These are phyloP conservation scores for Byssoonygena ceratinophila DNA, from an alignment of 2,329 filamentous ascomycete species.

Conservation along the genomic window DNA sequence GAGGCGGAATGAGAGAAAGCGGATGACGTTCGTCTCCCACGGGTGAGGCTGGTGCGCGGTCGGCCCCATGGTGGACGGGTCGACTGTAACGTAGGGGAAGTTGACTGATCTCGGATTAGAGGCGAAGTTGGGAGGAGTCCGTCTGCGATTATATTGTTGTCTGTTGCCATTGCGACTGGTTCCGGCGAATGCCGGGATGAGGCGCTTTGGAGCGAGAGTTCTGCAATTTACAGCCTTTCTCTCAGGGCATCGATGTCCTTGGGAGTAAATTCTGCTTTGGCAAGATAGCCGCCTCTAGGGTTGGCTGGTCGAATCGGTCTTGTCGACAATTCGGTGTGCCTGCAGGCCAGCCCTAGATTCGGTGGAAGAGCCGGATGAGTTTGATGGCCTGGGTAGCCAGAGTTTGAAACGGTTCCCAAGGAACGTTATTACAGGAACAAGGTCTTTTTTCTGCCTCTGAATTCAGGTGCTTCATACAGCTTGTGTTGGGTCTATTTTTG, in stretches of 20 bases:
- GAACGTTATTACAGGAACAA: neutral
- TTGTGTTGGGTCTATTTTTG: neutral
- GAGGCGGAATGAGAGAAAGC: slow-evolving; percentile 25
- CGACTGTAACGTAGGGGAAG: slow-evolving; percentile 38
- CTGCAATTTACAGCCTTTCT: neutral
- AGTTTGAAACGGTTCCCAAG: neutral
- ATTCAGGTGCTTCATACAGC: neutral
- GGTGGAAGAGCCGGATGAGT: neutral
- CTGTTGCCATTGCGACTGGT: slow-evolving; percentile 32
- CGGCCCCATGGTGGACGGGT: slow-evolving; percentile 45
- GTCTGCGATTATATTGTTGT: slow-evolving; percentile 44
- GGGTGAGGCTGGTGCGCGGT: slow-evolving; percentile 27
- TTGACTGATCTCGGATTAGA: slow-evolving; percentile 22
- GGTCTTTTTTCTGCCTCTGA: neutral
- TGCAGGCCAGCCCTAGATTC: neutral
- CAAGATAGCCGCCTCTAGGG: neutral
- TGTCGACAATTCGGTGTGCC: neutral
- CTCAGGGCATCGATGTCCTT: neutral
- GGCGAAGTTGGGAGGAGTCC: slow-evolving; percentile 32
- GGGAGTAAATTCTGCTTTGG: neutral
- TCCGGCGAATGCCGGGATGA: neutral
- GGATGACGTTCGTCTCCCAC: slow-evolving; percentile 30
- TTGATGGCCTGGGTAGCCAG: too few species aligned
- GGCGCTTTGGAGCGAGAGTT: neutral
- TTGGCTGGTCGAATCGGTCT: neutral